Conservation (phyloP, 805 yeast genomes). For the Yarrowia porcina region DNA sequence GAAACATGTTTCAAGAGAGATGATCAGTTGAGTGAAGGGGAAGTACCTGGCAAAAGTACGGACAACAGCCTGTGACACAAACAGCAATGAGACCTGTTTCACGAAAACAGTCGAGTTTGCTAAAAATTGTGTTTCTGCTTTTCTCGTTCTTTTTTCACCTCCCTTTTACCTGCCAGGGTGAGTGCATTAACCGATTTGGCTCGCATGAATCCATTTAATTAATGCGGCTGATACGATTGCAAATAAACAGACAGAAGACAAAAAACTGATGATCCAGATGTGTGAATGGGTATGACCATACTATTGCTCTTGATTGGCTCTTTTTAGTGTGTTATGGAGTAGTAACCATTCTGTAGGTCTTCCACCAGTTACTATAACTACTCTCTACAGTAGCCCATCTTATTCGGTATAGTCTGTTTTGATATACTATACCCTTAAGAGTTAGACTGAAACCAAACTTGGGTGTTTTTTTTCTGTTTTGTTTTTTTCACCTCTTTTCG, state of each 20-base stretch:
- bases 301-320: not conserved
- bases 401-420: not conserved
- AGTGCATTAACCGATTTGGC: slow-evolving; percentile 13
- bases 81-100: too few relatives aligned
- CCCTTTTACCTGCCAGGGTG: too few relatives aligned
- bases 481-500: not conserved
- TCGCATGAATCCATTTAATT: not conserved
- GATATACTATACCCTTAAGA: not conserved
- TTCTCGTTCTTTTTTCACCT: not conserved
- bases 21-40: too few relatives aligned
- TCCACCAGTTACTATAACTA: too few relatives aligned
- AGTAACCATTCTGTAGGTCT: too few relatives aligned
- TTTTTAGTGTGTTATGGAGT: not conserved
- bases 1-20: not conserved
- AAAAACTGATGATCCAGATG: not conserved
- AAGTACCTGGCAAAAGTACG: too few relatives aligned
- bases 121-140: not conserved
- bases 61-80: too few relatives aligned
- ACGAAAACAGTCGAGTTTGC: too few relatives aligned
- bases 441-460: not conserved
- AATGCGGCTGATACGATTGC: slow-evolving; percentile 3
- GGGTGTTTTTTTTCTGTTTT: too few relatives aligned
- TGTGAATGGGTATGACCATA: not conserved
- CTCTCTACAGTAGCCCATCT: too few relatives aligned
- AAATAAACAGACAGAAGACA: not conserved